Percentiles rank a stretch among this genome's conserved stretches.
phyloP scores from a whole-genome alignment of 2,329 filamentous ascomycete genomes.

The Clarireedia sp. region DNA sequence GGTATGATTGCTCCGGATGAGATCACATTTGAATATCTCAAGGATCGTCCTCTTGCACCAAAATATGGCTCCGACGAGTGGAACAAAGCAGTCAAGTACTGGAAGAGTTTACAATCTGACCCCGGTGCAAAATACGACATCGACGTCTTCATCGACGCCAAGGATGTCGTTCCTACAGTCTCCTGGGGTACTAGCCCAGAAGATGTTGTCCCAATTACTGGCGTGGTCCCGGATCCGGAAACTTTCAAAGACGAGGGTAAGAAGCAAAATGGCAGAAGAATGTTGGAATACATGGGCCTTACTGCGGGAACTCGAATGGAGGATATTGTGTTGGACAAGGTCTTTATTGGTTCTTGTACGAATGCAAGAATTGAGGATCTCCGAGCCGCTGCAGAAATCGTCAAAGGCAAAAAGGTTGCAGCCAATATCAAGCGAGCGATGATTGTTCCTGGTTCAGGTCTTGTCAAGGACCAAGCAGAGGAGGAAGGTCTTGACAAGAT shows the following conservation, averaged over 20 bases:
- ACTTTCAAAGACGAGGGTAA: slow-evolving; percentile 74
- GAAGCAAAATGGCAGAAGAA: slow-evolving; percentile 70
- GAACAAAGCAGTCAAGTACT: slow-evolving; percentile 82
- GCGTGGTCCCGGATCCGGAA: slow-evolving; percentile 81
- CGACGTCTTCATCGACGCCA: slow-evolving; percentile 81
- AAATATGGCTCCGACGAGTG: slow-evolving; percentile 74
- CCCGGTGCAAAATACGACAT: slow-evolving; percentile 83
- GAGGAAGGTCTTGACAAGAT: slow-evolving; percentile 87
- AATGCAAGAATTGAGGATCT: slow-evolving; percentile 96
- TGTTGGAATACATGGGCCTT: slow-evolving; percentile 95
- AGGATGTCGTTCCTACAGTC: slow-evolving; percentile 87
- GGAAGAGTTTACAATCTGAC: slow-evolving; percentile 79
- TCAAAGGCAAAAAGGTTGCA: slow-evolving; percentile 81
- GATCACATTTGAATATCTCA: slow-evolving; percentile 89
- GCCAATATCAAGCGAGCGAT: slow-evolving; percentile 86
- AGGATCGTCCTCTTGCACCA: slow-evolving; percentile 81
- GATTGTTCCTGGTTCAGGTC: slow-evolving; percentile 91
- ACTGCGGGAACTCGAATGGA: slow-evolving; percentile 80
- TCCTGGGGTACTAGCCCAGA: slow-evolving; percentile 97
- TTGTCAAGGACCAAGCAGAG: slow-evolving; percentile 89
- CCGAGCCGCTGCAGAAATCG: slow-evolving; percentile 74
- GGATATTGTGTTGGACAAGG: slow-evolving; percentile 87
- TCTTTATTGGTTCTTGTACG: slow-evolving; percentile 97
- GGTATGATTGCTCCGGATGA: slow-evolving; percentile 97
- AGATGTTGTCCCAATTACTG: slow-evolving; percentile 91